Base-by-base conservation (phyloP, 768 basidiomycete species). In the Termitomyces titanicus region DNA sequence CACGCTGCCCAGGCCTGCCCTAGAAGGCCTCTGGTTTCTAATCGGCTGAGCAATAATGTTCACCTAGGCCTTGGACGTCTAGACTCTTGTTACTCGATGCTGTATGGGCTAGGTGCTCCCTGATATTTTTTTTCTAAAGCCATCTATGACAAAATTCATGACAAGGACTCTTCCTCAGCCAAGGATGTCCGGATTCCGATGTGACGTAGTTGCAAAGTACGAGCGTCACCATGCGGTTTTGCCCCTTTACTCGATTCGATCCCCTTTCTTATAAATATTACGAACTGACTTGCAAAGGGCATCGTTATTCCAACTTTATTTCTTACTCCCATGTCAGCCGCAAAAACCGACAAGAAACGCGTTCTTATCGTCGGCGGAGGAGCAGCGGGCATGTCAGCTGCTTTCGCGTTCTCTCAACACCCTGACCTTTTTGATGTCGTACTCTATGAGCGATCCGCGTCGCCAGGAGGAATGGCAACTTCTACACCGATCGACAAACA, bases 331-430 rank as follows among this genome's bases (percentile, higher is more conserved):
- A 51, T 59, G 53, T 40, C 53, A 22, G 31, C 37, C 47, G 13
- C 53, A 17, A 47, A 51, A 24, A 18, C 33, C 18, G 25, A 47
- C 50, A 68, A 64, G 53, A 58, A 42, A 40, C 65, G 65, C 18
- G 55, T 70, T 44, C 64, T 68, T 29, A 67, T 70, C 34, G 66
- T 70, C 17, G 69, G 69, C 24, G 68, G 64, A 33, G 69, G 69
- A 20, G 66, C 68, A 0, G 61, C 66, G 3, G 69, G 68, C 35
- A 69, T 70, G 63, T 70, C 69, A 6, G 69, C 69, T 42, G 69
- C 69, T 6, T 68, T 65, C 48, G 67, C 69, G 40, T 62, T 70
- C 29, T 70, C 69, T 38, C 65, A 63, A 49, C 65, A 65, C 46
- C 66, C 68, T 3, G 68, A 66, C 34, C 59, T 63, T 11, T 70